Evolutionary conservation across 2,329 filamentous ascomycete genomes (phyloP).

Genomic region (Trichoderma pleuroti): DNA sequence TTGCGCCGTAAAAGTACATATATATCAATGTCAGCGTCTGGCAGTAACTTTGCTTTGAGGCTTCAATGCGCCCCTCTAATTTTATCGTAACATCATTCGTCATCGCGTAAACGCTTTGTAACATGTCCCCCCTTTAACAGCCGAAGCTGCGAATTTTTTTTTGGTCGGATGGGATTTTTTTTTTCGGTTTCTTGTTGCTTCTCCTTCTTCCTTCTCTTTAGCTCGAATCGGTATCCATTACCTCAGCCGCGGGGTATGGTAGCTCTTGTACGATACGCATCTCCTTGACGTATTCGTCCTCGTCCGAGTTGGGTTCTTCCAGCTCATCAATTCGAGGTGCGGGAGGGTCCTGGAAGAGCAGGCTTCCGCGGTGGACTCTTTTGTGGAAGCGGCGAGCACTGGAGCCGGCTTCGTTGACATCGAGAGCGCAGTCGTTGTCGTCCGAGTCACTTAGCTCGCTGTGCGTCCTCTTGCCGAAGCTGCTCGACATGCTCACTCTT

Average conservation of each 20-base stretch:
- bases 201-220: constrained; percentile 12
- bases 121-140: neutral
- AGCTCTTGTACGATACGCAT: constrained; percentile 46
- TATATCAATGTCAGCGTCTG: constrained; percentile 1
- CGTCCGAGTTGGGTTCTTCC: constrained; percentile 50
- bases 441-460: constrained; percentile 53
- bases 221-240: constrained; percentile 47
- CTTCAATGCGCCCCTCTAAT: constrained; percentile 4
- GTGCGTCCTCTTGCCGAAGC: constrained; percentile 53
- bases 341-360: constrained; percentile 50
- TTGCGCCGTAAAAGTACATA: neutral
- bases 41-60: neutral
- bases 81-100: constrained; percentile 17
- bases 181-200: neutral
- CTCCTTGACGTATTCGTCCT: constrained; percentile 41
- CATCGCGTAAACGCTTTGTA: neutral
- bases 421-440: constrained; percentile 38
- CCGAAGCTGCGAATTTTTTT: neutral
- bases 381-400: constrained; percentile 48
- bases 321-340: constrained; percentile 51
- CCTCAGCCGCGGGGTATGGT: constrained; percentile 49
- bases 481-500: constrained; percentile 51
- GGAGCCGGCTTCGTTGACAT: constrained; percentile 43
- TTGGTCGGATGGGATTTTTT: neutral
- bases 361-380: constrained; percentile 44